Conservation (phyloP, 1,139 yeast species). For the Hemisphaericaspora xylanilytica region DNA sequence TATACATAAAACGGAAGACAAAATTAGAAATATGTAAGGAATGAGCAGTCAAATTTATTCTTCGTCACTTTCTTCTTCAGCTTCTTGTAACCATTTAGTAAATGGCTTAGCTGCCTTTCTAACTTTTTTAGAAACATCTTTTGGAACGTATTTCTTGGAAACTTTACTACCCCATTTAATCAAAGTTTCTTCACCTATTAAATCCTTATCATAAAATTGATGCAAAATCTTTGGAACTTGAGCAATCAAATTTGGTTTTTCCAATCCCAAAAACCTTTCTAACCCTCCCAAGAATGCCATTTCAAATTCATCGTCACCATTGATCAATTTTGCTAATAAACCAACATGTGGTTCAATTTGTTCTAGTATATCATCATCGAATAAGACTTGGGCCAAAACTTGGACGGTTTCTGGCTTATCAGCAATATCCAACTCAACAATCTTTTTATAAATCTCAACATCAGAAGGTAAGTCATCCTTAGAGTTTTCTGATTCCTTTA, state of each 20-base stretch:
- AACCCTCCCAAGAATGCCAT: constrained; percentile 92
- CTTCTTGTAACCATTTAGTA: constrained; percentile 90
- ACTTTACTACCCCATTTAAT: constrained; percentile 88
- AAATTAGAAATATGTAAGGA: too few species aligned
- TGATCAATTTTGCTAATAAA: constrained; percentile 72
- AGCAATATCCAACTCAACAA: constrained; percentile 72
- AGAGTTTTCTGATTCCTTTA: constrained; percentile 50
- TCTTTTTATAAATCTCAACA: constrained; percentile 89
- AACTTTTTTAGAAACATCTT: constrained; percentile 88
- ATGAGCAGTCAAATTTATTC: constrained; percentile 22
- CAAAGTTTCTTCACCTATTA: constrained; percentile 79
- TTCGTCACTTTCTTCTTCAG: constrained; percentile 71
- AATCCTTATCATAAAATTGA: constrained; percentile 76
- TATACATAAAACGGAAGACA: neutral
- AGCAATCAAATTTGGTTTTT: constrained; percentile 72
- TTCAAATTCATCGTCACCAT: constrained; percentile 64
- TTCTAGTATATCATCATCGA: constrained; percentile 71
- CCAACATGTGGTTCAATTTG: constrained; percentile 81
- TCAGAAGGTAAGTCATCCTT: constrained; percentile 69
- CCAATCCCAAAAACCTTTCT: constrained; percentile 87
- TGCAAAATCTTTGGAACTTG: constrained; percentile 78
- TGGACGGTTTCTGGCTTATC: constrained; percentile 78
- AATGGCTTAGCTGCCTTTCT: constrained; percentile 96
- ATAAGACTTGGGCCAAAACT: constrained; percentile 87
- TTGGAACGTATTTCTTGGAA: constrained; percentile 90